Evolutionary conservation across 305 asterid genomes (phyloP).

Genomic region (Solanum chacoense): DNA sequence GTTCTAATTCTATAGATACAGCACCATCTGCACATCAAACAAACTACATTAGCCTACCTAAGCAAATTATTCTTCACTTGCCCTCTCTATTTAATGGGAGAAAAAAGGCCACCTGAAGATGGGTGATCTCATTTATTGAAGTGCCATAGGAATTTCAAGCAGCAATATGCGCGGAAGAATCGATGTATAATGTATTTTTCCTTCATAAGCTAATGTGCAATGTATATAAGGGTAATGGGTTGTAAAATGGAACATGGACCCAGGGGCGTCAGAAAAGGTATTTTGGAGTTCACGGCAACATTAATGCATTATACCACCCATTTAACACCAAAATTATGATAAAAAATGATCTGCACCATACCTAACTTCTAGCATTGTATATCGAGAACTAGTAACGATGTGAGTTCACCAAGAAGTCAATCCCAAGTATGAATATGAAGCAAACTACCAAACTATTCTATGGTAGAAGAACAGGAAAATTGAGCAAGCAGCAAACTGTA

Average conservation of each 20-base stretch:
- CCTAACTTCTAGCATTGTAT: background rate
- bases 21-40: conserved; percentile 62
- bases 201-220: background rate
- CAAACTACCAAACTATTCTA: background rate
- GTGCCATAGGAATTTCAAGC: background rate
- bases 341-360: background rate
- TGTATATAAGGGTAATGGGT: background rate
- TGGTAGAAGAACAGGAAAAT: background rate
- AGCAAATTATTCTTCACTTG: background rate
- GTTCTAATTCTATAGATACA: conserved; percentile 69
- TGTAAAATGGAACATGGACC: background rate
- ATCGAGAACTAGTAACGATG: background rate
- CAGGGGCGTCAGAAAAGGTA: background rate
- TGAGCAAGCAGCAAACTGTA: background rate
- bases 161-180: background rate
- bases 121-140: background rate
- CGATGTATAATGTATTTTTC: background rate
- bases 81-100: background rate
- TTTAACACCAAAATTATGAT: background rate
- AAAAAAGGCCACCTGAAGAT: background rate
- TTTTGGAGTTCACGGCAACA: background rate
- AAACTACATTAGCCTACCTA: background rate
- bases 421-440: background rate
- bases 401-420: background rate
- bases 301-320: background rate